These are phyloP conservation scores for Cudoniella acicularis DNA, from an alignment of 495 filamentous ascomycete genomes.

Conservation along the genomic window DNA sequence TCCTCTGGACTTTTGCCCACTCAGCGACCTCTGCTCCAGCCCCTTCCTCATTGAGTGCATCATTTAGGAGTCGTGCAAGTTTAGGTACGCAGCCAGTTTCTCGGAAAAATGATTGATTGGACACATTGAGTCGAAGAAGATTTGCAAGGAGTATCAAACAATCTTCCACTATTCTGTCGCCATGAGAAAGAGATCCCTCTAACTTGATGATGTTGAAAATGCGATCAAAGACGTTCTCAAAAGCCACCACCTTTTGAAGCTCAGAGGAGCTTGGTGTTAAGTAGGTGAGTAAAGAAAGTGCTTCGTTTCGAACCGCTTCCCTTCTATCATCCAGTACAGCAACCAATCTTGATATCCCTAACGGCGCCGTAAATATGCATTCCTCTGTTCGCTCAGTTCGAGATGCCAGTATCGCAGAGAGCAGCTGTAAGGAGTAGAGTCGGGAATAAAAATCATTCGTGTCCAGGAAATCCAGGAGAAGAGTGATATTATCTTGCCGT, in stretches of 20 bases:
- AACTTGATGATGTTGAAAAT: constrained; percentile 75
- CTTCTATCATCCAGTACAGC: constrained; percentile 76
- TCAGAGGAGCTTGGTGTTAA: constrained; percentile 51
- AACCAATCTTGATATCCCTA: constrained; percentile 85
- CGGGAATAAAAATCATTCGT: constrained; percentile 87
- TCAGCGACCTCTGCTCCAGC: constrained; percentile 59
- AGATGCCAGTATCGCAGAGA: constrained; percentile 80
- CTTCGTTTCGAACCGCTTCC: constrained; percentile 85
- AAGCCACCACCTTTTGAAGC: constrained; percentile 90
- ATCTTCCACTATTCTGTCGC: constrained; percentile 89
- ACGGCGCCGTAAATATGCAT: constrained; percentile 81
- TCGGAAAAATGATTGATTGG: constrained; percentile 91
- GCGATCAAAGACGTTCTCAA: constrained; percentile 87
- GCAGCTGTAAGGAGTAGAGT: constrained; percentile 86
- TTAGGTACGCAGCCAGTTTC: constrained; percentile 82
- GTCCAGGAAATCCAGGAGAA: constrained; percentile 85
- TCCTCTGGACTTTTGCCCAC: constrained; percentile 72
- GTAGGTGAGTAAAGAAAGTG: constrained; percentile 45
- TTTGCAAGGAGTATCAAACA: constrained; percentile 92
- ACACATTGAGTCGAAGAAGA: constrained; percentile 79
- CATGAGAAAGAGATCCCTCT: constrained; percentile 79
- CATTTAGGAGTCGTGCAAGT: constrained; percentile 64
- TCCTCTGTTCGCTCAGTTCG: constrained; percentile 93
- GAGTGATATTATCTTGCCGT: constrained; percentile 95
- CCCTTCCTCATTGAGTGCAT: constrained; percentile 54